Base-by-base conservation (phyloP, 2,329 filamentous ascomycete genomes). In the Claviceps arundinis region DNA sequence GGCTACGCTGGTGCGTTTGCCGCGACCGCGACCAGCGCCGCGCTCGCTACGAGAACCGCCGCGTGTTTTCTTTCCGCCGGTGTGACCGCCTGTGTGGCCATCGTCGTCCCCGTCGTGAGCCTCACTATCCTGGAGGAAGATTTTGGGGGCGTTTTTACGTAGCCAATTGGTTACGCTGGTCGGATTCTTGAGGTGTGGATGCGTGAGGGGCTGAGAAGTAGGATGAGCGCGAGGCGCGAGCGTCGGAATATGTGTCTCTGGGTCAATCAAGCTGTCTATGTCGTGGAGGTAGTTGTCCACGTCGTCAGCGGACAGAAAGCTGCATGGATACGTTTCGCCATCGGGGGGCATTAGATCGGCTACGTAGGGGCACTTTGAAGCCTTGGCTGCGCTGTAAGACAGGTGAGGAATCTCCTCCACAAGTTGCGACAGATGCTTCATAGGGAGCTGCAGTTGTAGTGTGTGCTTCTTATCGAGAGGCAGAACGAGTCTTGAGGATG, bases 141-240 rank as follows among this genome's bases (percentile, higher is more conserved):
- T 83, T 65, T 91, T 84, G 3, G 89, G 87, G 54, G 88, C 84
- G 67, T 95, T 78, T 63, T 88, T 83, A 56, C 88, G 80, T 13
- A 98, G 78, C 93, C 93, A 98, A 67, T 94, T 96, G 71, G 95
- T 94, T 3, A 95, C 90, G 54, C 87, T 94, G 43, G 89, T 87
- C 0, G 90, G 89, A 65, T 97, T 97, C 59, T 74, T 72, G 43
- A 73, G 65, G 45, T 70, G 58, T 61, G 68, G 60, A 68, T 72
- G 61, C 47, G 67, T 61, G 59, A 64, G 68, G 51, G 63, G 67
- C 53, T 65, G 64, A 24, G 62, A 61, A 51, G 64, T 64, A 17
- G 66, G 63, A 37, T 70, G 59, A 56, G 70, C 70, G 43, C 72
- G 70, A 5, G 78, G 76, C 11, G 80, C 78, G 41, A 81, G 69